These are phyloP conservation scores for Arthroderma sp. DNA, from an alignment of 2,329 filamentous ascomycete species.

Conservation along the genomic window DNA sequence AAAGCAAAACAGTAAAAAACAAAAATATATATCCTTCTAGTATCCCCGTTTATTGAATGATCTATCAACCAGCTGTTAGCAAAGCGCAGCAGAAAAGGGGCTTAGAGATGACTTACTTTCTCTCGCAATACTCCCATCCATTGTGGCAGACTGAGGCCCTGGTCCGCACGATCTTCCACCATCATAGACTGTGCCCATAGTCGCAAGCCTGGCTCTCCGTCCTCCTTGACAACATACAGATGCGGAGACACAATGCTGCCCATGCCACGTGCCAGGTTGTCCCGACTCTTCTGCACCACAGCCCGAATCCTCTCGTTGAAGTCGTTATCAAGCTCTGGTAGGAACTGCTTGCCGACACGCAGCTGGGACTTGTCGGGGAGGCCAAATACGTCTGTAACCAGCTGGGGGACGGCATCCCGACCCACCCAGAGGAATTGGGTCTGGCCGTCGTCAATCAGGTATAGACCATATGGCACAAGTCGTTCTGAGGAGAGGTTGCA, in stretches of 20 bases:
- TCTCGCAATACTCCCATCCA: slow-evolving; percentile 87
- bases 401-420: slow-evolving; percentile 77
- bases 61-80: slow-evolving; percentile 8
- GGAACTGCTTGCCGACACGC: slow-evolving; percentile 75
- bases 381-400: slow-evolving; percentile 82
- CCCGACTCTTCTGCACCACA: slow-evolving; percentile 81
- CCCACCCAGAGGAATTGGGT: slow-evolving; percentile 97
- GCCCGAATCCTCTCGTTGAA: slow-evolving; percentile 90
- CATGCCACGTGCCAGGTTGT: slow-evolving; percentile 73
- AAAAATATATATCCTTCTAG: not conserved
- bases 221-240: slow-evolving; percentile 84
- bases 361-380: slow-evolving; percentile 69
- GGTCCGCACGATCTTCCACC: slow-evolving; percentile 88
- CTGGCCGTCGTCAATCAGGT: slow-evolving; percentile 92
- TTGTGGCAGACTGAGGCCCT: slow-evolving; percentile 81
- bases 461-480: slow-evolving; percentile 78
- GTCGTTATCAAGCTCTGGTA: slow-evolving; percentile 84
- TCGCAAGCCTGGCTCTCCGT: slow-evolving; percentile 88
- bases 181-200: slow-evolving; percentile 94
- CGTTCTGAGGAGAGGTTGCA: slow-evolving; percentile 79
- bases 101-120: slow-evolving; percentile 53
- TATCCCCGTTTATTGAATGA: slow-evolving; percentile 11
- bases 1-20: no score
- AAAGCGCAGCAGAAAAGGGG: slow-evolving; percentile 6
- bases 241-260: slow-evolving; percentile 89